Percentiles rank a stretch among this genome's conserved stretches.
phyloP scores from a whole-genome alignment of 2,329 filamentous ascomycete species.

The Colletotrichum sp. region DNA sequence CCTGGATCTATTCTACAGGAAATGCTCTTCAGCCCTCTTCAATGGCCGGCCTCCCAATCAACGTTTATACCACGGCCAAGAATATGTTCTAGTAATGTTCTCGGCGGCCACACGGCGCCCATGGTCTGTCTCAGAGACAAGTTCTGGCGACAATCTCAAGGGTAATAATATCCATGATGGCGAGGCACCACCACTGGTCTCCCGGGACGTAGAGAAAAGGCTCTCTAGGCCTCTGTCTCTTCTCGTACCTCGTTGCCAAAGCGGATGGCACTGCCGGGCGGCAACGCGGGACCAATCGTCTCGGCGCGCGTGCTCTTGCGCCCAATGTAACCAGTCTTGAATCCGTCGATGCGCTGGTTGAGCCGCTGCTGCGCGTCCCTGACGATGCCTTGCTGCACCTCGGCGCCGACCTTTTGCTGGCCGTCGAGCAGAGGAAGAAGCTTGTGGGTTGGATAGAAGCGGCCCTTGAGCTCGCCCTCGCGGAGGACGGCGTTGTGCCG shows the following conservation, averaged over 20 bases:
- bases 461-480: conserved; percentile 54
- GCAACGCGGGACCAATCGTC: conserved; percentile 48
- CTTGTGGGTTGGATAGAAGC: conserved; percentile 63
- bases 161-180: background rate
- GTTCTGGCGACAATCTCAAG: background rate
- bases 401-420: conserved; percentile 33
- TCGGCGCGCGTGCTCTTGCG: conserved; percentile 44
- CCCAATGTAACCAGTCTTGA: conserved; percentile 48
- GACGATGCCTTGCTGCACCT: conserved; percentile 44
- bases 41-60: background rate
- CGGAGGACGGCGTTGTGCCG: conserved; percentile 52
- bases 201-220: background rate
- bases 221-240: conserved; percentile 21
- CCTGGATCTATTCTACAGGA: background rate
- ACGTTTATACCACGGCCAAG: background rate
- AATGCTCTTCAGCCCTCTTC: background rate
- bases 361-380: conserved; percentile 53
- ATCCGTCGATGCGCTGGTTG: conserved; percentile 54
- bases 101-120: background rate
- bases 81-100: background rate
- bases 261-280: conserved; percentile 27
- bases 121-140: background rate
- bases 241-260: conserved; percentile 41
- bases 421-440: conserved; percentile 52
- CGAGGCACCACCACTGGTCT: background rate